Evolutionary conservation across 2,329 filamentous ascomycete species (phyloP).

Genomic region (Beauveria caledonica): DNA sequence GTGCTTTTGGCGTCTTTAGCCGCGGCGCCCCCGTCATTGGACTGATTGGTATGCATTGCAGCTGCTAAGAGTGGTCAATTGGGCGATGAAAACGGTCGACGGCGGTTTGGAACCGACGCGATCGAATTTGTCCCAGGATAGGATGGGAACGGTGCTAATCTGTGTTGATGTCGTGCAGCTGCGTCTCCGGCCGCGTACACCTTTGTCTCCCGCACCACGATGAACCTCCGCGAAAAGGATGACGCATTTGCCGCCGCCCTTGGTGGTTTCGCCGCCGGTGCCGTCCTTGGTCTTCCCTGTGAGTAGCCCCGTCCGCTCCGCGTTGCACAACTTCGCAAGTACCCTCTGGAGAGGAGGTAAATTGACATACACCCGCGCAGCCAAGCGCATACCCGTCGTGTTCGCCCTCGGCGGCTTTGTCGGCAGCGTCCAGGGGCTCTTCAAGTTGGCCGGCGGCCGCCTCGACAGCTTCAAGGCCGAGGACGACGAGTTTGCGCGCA

Average conservation of each 20-base stretch:
- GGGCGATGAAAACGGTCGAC: slow-evolving; percentile 8
- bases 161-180: slow-evolving; percentile 36
- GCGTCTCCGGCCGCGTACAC: slow-evolving; percentile 60
- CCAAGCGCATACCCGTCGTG: slow-evolving; percentile 55
- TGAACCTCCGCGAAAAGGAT: slow-evolving; percentile 80
- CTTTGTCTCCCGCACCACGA: slow-evolving; percentile 67
- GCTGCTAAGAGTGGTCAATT: not conserved
- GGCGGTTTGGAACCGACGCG: not conserved
- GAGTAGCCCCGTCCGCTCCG: slow-evolving; percentile 25
- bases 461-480: slow-evolving; percentile 44
- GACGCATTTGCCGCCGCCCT: slow-evolving; percentile 68
- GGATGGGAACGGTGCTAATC: slow-evolving; percentile 12
- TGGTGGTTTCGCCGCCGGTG: slow-evolving; percentile 69
- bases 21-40: slow-evolving; percentile 67
- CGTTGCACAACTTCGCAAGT: not conserved
- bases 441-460: slow-evolving; percentile 60
- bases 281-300: slow-evolving; percentile 66
- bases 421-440: slow-evolving; percentile 51
- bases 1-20: slow-evolving; percentile 72
- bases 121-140: not conserved
- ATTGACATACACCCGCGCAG: slow-evolving; percentile 17
- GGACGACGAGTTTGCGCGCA: slow-evolving; percentile 65
- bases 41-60: slow-evolving; percentile 25
- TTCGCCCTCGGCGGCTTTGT: slow-evolving; percentile 56
- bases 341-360: not conserved